Percentiles rank a stretch among this genome's conserved stretches.
phyloP scores from a whole-genome alignment of 306 rosid genomes.

The Inga oerstediana region DNA sequence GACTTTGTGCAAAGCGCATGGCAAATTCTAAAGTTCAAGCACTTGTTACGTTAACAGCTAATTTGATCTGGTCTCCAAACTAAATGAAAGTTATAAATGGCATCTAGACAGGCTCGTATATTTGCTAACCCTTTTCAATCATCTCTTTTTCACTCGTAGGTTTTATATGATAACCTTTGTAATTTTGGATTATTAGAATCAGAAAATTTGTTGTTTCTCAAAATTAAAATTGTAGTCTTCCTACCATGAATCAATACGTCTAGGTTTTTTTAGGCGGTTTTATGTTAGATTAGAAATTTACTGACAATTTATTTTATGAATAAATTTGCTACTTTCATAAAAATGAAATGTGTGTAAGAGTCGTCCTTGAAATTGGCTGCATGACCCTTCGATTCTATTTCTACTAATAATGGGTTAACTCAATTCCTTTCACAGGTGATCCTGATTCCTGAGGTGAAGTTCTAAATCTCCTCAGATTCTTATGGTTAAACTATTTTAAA shows the following conservation, averaged over 20 bases:
- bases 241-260: not conserved
- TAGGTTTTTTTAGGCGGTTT: not conserved
- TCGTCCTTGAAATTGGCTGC: slow-evolving; percentile 47
- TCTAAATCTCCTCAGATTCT: slow-evolving; percentile 36
- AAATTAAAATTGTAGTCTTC: not conserved
- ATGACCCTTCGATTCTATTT: slow-evolving; percentile 34
- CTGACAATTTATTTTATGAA: slow-evolving; percentile 21
- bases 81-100: not conserved
- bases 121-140: not conserved
- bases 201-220: slow-evolving; percentile 11
- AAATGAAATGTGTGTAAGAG: slow-evolving; percentile 37
- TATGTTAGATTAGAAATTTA: not conserved
- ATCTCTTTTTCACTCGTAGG: not conserved
- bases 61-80: not conserved
- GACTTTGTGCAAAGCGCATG: not conserved
- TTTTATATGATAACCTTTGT: not conserved
- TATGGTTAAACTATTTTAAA: slow-evolving; percentile 37
- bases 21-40: not conserved
- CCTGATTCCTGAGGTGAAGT: slow-evolving; percentile 68
- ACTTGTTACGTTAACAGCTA: slow-evolving; percentile 1
- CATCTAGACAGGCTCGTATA: not conserved
- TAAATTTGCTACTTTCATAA: slow-evolving; percentile 28
- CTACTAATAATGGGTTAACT: slow-evolving; percentile 47
- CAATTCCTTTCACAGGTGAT: slow-evolving; percentile 69
- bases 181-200: slow-evolving; percentile 1